Evolutionary conservation across 2,329 filamentous ascomycete species (phyloP), one percentile per base, ranked within the genome.

Genomic region (Paraconiothyrium sp.): DNA sequence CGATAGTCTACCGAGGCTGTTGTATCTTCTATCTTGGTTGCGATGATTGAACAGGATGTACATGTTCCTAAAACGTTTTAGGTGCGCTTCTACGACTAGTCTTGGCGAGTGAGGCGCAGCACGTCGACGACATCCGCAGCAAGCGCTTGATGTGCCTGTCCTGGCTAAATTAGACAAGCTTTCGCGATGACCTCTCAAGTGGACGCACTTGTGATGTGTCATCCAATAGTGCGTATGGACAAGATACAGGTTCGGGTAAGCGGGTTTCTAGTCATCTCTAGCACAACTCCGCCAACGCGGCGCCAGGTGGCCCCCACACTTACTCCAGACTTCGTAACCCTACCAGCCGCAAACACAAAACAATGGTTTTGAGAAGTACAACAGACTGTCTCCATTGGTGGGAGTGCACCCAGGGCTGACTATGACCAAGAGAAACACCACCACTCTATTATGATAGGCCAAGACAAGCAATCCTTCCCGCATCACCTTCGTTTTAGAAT

Each of bases 401-500:
- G 1, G n/a, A n/a, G 5, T 5, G 5, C 7, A 41, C 16, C 14
- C 30, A 14, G 27, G n/a, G 30, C 14, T 8, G 10, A 20, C 1
- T n/a, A 50, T 35, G n/a, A n/a, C 30, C 8, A 35, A 16, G 27
- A 22, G 43, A 20, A 20, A 46, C 46, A n/a, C 16, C 16, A 20
- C 39, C 9, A 41, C n/a, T 14, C 24, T 22, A 50, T 35, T 13
- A n/a, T 37, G 16, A 50, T 35, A 35, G 30, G 46, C 13, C 46
- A 32, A 14, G 46, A 48, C 34, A 32, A 32, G 46, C 20, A 24
- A 24, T 46, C 20, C 20, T 46, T 11, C 24, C 11, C 20, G 11
- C 24, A 48, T 16, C 24, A 48, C 30, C 46, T 32, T 22, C 46
- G 43, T 46, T 48, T 30, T 48, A 48, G 46, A n/a, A 48, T 50